A percentile compares a stretch with the other conserved stretches of the same genome.
phyloP scores from a whole-genome alignment of 495 filamentous ascomycete genomes.

The Trichoderma parareesei region DNA sequence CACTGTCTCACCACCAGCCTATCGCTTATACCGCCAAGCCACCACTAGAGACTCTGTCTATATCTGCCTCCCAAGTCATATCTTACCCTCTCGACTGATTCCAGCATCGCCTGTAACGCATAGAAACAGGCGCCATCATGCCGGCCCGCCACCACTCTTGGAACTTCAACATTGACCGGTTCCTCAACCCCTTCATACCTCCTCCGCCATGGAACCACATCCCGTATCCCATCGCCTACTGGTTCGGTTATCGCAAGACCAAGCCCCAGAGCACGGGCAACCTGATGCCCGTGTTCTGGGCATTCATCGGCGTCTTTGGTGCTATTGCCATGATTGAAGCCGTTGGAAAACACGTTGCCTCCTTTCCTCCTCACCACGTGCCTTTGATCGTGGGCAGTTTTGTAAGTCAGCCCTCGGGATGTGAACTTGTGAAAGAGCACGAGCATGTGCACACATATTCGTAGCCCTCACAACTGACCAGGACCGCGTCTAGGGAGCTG shows the following conservation, averaged over 20 bases:
- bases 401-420: constrained; percentile 24
- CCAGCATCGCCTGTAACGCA: neutral
- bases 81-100: neutral
- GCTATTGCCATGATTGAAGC: constrained; percentile 41
- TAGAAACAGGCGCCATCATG: neutral
- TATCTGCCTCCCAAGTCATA: too few species aligned
- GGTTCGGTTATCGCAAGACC: constrained; percentile 42
- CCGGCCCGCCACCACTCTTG: constrained; percentile 15
- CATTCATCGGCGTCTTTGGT: constrained; percentile 46
- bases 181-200: constrained; percentile 55
- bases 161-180: constrained; percentile 59
- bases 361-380: constrained; percentile 27
- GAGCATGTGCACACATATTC: neutral
- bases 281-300: constrained; percentile 40
- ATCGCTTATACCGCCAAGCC: too few species aligned
- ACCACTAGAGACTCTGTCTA: too few species aligned
- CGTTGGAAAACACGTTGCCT: constrained; percentile 29
- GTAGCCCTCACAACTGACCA: neutral
- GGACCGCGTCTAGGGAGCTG: constrained; percentile 45
- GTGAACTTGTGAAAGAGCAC: too few species aligned
- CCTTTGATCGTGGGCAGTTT: constrained; percentile 46
- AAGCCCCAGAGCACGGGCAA: constrained; percentile 34
- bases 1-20: too few species aligned
- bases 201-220: constrained; percentile 36
- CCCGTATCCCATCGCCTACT: constrained; percentile 39